phyloP scores from a whole-genome alignment of 2,329 filamentous ascomycete species.

The Nemania sp. region DNA sequence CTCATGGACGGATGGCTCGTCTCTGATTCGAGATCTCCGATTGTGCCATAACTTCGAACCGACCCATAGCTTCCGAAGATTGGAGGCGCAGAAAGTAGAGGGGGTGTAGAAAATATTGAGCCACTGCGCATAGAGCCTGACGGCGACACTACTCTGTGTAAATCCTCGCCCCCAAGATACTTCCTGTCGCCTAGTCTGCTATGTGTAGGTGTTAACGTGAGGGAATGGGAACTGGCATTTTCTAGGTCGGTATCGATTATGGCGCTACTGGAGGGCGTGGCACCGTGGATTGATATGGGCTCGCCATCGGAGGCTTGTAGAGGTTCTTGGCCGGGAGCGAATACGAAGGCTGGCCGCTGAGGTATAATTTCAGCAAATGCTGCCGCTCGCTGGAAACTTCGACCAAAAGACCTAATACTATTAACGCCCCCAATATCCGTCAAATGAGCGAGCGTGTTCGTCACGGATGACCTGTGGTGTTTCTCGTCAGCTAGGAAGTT shows the following conservation, averaged over 20 bases:
- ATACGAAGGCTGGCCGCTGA: constrained; percentile 79
- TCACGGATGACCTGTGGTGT: constrained; percentile 68
- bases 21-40: constrained; percentile 62
- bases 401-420: constrained; percentile 92
- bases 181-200: constrained; percentile 57
- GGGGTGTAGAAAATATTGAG: constrained; percentile 69
- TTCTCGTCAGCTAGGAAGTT: constrained; percentile 16
- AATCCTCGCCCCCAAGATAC: constrained; percentile 58
- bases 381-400: constrained; percentile 91
- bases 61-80: constrained; percentile 79
- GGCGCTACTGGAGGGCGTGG: constrained; percentile 49
- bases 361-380: constrained; percentile 90
- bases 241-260: constrained; percentile 46
- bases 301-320: constrained; percentile 56
- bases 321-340: constrained; percentile 67
- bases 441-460: constrained; percentile 66
- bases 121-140: constrained; percentile 52
- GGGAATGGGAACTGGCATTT: constrained; percentile 42
- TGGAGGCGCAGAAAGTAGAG: constrained; percentile 74
- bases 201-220: constrained; percentile 37
- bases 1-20: constrained; percentile 61
- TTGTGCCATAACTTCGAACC: constrained; percentile 66
- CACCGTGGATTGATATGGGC: constrained; percentile 58
- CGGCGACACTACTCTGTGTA: constrained; percentile 49
- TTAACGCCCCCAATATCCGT: constrained; percentile 89